Evolutionary conservation across 129 eudicot species (phyloP).

Genomic region (Flaveria trinervia): DNA sequence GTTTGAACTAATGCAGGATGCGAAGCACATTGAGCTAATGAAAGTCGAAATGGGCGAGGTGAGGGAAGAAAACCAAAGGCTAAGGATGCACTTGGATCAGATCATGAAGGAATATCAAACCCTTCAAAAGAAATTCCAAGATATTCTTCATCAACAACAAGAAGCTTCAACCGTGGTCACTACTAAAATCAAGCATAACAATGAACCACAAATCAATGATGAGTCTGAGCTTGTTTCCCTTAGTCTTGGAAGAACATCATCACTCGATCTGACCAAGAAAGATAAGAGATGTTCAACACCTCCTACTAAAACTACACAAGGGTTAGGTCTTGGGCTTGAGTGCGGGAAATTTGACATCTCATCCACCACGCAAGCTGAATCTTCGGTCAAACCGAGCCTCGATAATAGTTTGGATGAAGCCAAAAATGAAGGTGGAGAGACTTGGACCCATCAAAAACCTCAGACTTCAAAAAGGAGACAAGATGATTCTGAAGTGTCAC

Average conservation of each 20-base stretch:
- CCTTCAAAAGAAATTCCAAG: constrained; percentile 65
- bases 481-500: constrained; percentile 59
- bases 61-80: constrained; percentile 77
- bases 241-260: constrained; percentile 70
- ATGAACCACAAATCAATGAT: constrained; percentile 28
- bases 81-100: constrained; percentile 55
- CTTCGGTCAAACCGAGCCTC: constrained; percentile 37
- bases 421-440: constrained; percentile 43
- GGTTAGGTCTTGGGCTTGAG: constrained; percentile 62
- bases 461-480: constrained; percentile 39
- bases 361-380: constrained; percentile 18
- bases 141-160: constrained; percentile 50
- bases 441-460: constrained; percentile 46
- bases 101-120: constrained; percentile 71
- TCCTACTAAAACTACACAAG: constrained; percentile 31
- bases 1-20: constrained; percentile 38
- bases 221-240: constrained; percentile 66
- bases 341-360: constrained; percentile 52
- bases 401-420: constrained; percentile 68
- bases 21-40: constrained; percentile 58
- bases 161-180: constrained; percentile 23
- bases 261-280: constrained; percentile 39
- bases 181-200: not conserved
- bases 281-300: constrained; percentile 34
- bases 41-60: constrained; percentile 78